phyloP scores from a whole-genome alignment of 257 asterid genomes.

The Petrea volubilis region DNA sequence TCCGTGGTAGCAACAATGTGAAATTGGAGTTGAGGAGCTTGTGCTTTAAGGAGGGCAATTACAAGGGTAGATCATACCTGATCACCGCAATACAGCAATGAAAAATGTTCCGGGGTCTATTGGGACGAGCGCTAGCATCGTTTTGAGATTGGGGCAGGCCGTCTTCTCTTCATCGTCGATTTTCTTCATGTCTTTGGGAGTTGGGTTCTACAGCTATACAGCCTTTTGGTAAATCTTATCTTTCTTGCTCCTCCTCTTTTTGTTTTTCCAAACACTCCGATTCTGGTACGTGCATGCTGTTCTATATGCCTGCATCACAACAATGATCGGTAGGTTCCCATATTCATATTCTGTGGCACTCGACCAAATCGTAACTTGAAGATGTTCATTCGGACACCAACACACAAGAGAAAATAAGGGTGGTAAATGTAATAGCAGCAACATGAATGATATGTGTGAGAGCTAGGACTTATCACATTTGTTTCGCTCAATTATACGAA shows the following conservation, averaged over 20 bases:
- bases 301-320: conserved; percentile 5
- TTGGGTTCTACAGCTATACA: conserved; percentile 73
- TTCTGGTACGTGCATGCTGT: not conserved
- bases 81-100: conserved; percentile 29
- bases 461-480: not conserved
- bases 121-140: conserved; percentile 64
- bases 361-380: not conserved
- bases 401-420: not conserved
- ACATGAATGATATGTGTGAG: not conserved
- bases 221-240: conserved; percentile 60
- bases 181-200: conserved; percentile 68
- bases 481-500: not conserved
- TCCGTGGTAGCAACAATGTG: conserved; percentile 2
- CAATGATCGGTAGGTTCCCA: not conserved
- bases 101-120: conserved; percentile 55
- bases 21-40: conserved; percentile 1
- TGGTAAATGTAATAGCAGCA: not conserved
- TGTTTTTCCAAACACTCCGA: not conserved
- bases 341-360: not conserved
- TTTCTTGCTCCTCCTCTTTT: not conserved
- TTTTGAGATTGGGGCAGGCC: conserved; percentile 64
- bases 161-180: conserved; percentile 63
- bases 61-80: not conserved
- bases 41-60: not conserved
- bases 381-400: not conserved